Evolutionary conservation across 1,284 basidiomycete genomes (phyloP), one percentile per base, ranked within the genome.

Genomic region (Volvariella volvacea): DNA sequence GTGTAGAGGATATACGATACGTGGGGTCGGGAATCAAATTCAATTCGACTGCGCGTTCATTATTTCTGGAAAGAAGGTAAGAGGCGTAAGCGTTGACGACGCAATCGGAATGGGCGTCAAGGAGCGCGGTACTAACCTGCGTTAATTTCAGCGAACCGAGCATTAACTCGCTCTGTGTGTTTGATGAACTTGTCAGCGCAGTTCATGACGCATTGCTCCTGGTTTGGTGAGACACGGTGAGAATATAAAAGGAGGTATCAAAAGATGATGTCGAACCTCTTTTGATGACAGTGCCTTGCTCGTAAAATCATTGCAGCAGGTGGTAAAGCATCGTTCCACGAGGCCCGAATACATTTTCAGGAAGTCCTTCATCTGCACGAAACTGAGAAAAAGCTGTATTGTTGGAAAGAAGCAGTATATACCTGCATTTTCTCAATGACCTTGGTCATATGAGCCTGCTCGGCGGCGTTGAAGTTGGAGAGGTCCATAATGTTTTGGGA

Each of bases 281-380:
- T 97, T 98, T 44, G 82, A 81, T 16, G 88, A 91, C 48, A 98
- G 71, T 0, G 93, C 81, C 66, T 94, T 96, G 71, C 86, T 89
- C 22, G 94, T 98, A 60, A 99, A 98, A 65, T 99, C 95, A 62
- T 96, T 92, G 59, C 88, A 88, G 67, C 95, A 99, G 22, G 88
- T 75, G 53, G 76, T 92, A 76, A 99, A 99, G 67, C 95, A 99
- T 54, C 89, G 81, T 64, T 98, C 94, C 34, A 96, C 93, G 45
- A 99, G 78, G 57, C 85, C 88, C n/a, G 92, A 91, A 71, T 98
- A 98, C 65, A 98, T 86, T 59, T 77, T 78, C 76, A 98, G 76
- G 59, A 99, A 98, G 72, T 98, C 95, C 76, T 95, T 90, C 93
- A 98, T 96, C 91, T 98, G 21, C 39, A 17, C 15, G 39, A 31